Percentiles rank a stretch among this genome's conserved stretches.
Conservation (phyloP, 2,329 filamentous ascomycete species). For the Paradendryphiella salina region DNA sequence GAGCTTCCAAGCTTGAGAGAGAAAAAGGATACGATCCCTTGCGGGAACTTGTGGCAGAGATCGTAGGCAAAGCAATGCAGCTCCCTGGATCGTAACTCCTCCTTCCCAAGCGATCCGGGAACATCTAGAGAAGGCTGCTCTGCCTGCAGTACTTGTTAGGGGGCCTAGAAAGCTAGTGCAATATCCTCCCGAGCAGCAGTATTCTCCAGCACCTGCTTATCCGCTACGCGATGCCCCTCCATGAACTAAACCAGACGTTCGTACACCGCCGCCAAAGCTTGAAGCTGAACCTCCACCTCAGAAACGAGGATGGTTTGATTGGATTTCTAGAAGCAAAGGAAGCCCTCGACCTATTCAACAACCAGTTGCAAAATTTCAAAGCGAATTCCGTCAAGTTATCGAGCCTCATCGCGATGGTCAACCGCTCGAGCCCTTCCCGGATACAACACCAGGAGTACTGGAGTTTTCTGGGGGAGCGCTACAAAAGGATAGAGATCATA, state of each 20-base stretch:
- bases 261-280: slow-evolving; percentile 17
- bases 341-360: neutral
- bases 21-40: neutral
- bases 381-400: slow-evolving; percentile 1
- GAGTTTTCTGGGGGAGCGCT: slow-evolving; percentile 34
- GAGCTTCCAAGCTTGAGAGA: neutral
- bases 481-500: slow-evolving; percentile 32
- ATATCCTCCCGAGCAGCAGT: slow-evolving; percentile 25
- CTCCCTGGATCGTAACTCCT: slow-evolving; percentile 15
- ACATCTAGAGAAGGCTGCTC: neutral
- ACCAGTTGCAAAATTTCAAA: neutral
- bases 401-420: slow-evolving; percentile 9
- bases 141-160: neutral
- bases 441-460: slow-evolving; percentile 27
- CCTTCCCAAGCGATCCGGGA: slow-evolving; percentile 5
- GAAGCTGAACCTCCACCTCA: slow-evolving; percentile 4
- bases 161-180: slow-evolving; percentile 15
- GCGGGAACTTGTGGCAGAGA: neutral
- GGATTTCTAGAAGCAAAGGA: slow-evolving; percentile 16
- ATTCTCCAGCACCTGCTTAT: slow-evolving; percentile 30
- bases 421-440: slow-evolving; percentile 24
- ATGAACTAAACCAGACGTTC: slow-evolving; percentile 28
- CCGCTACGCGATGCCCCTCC: slow-evolving; percentile 28
- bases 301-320: slow-evolving; percentile 18
- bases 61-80: neutral